Conservation (phyloP, 345 rosid species). For the Populus alba region DNA sequence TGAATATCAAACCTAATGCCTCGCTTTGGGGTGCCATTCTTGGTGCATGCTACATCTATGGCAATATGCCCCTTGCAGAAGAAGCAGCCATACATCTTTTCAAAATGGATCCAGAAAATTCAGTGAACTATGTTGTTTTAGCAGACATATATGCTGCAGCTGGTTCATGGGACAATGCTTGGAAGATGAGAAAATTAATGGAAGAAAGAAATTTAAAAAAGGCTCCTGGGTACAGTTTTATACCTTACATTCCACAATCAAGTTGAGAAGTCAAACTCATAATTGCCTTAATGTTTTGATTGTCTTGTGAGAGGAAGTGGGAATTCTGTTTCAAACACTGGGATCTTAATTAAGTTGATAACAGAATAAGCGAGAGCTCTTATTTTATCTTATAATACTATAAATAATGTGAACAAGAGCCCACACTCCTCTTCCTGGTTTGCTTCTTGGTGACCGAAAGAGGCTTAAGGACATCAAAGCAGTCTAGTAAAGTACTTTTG, state of each 20-base stretch:
- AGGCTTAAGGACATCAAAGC: too few species aligned
- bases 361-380: too few species aligned
- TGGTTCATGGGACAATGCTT: conserved; percentile 23
- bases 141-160: conserved; percentile 21
- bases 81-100: conserved; percentile 17
- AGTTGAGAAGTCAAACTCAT: neutral
- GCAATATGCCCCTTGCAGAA: conserved; percentile 21
- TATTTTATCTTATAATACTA: too few species aligned
- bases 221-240: conserved; percentile 56
- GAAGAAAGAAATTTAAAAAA: conserved; percentile 46
- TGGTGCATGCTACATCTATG: conserved; percentile 24
- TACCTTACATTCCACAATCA: conserved; percentile 33
- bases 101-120: conserved; percentile 20
- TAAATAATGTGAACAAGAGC: too few species aligned
- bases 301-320: neutral
- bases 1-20: conserved; percentile 19
- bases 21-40: conserved; percentile 31
- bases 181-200: conserved; percentile 20
- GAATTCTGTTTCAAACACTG: neutral
- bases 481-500: too few species aligned
- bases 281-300: neutral
- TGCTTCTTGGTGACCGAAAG: too few species aligned
- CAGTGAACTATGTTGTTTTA: conserved; percentile 19
- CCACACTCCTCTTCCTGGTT: too few species aligned
- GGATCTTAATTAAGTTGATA: neutral